Evolutionary conservation across 106 monocot genomes (phyloP), one percentile per base, ranked within the genome.

Genomic region (Phalaenopsis aphrodite): DNA sequence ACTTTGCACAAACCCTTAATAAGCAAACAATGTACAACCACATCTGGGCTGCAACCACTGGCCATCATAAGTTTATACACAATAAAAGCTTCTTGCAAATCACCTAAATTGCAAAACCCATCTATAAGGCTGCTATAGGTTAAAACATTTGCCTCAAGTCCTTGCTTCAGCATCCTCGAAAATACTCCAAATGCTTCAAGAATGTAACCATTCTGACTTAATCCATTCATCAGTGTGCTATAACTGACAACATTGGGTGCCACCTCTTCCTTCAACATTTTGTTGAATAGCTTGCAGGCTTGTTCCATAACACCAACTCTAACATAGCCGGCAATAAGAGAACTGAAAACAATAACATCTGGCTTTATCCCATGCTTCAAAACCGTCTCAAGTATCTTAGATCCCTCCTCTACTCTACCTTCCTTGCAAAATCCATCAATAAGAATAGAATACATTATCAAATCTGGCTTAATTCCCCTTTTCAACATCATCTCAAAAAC

Each of bases 381-480:
- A 10, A 83, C 87, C 41, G 41, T 79, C 9, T 23, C 39, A 21
- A 90, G 81, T 55, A 90, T 69, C 36, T 57, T 8, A 79, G 21
- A 37, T 4, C 81, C 87, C 39, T 87, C 90, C 17, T 81, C 73
- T 18, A 87, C 36, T 79, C 85, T 57, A 15, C 87, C 87, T 72
- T 83, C 64, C 81, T 90, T 90, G 56, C 83, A 87, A 43, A 90
- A 87, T 43, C 87, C 90, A 83, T 90, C 85, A 47, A 90, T 84
- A 15, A 90, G 65, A 67, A 85, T 90, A 45, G 79, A 61, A 45
- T 85, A 90, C 52, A 87, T 80, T 41, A 90, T 55, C 58, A 90
- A 64, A 82, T 90, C 90, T n/a, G 87, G 87, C 48, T 39, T 52
- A 9, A 48, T 80, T 9, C 81, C 75, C 39, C 66, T 81, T 39